These are phyloP conservation scores for Fraxinus platypoda DNA, from an alignment of 305 asterid species.

Conservation along the genomic window DNA sequence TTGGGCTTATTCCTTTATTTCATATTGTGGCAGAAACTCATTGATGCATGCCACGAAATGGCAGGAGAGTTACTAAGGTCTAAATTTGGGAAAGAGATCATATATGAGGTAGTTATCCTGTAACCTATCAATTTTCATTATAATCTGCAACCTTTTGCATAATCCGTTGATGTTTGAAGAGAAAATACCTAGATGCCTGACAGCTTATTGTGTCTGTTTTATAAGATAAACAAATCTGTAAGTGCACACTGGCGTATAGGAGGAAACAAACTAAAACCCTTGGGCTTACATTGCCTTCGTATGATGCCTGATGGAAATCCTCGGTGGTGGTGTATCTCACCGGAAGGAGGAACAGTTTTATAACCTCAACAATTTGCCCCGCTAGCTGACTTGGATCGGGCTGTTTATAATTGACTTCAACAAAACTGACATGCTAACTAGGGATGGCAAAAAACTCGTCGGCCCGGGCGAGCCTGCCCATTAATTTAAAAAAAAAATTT, in stretches of 20 bases:
- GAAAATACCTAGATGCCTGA: background rate
- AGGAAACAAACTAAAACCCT: background rate
- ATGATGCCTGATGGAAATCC: background rate
- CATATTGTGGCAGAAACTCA: slow-evolving; percentile 63
- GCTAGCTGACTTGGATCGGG: background rate
- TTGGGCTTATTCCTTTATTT: slow-evolving; percentile 1
- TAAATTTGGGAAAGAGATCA: slow-evolving; percentile 75
- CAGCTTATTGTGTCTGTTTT: background rate
- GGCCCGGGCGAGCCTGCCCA: too few relatives aligned
- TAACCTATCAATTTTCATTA: background rate
- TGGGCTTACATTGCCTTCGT: background rate
- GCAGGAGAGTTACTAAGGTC: slow-evolving; percentile 61
- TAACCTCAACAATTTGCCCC: background rate
- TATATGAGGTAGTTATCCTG: slow-evolving; percentile 63
- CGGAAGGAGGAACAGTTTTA: background rate
- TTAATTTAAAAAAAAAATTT: too few relatives aligned
- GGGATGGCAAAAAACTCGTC: too few relatives aligned
- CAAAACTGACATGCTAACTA: background rate
- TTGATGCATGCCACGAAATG: slow-evolving; percentile 66
- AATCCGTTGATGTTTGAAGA: background rate
- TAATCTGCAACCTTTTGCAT: background rate
- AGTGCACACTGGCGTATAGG: background rate
- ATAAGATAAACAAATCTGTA: background rate
- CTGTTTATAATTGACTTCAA: background rate
- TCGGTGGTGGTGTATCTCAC: background rate